Evolutionary conservation across 805 yeast species (phyloP).

Genomic region (Saccharomycopsis babjevae): DNA sequence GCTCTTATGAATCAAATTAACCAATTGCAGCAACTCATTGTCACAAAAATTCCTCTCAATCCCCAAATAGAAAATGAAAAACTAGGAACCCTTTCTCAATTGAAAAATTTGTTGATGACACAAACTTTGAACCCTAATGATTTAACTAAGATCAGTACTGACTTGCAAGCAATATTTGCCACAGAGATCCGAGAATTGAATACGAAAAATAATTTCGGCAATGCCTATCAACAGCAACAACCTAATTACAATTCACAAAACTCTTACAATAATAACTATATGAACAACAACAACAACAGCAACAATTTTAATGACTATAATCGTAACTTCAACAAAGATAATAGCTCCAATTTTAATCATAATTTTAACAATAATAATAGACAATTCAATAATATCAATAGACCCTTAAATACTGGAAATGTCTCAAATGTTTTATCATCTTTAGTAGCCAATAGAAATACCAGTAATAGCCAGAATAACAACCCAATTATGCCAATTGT

Average conservation of each 20-base stretch:
- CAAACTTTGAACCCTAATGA: constrained; percentile 29
- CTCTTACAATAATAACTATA: background rate
- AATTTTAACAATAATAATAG: background rate
- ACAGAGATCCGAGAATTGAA: constrained; percentile 22
- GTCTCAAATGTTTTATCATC: background rate
- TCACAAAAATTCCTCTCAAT: constrained; percentile 21
- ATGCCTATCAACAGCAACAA: background rate
- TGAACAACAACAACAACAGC: background rate
- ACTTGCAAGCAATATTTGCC: constrained; percentile 30
- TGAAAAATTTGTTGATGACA: constrained; percentile 18
- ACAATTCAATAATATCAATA: background rate
- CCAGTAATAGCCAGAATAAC: background rate
- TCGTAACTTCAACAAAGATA: background rate
- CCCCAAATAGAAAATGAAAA: constrained; percentile 4
- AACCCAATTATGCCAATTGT: constrained; percentile 3
- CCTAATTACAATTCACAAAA: background rate
- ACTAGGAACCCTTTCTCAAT: constrained; percentile 9
- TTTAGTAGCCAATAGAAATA: background rate
- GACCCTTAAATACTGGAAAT: background rate
- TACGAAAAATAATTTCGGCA: background rate
- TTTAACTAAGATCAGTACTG: constrained; percentile 30
- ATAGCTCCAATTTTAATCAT: background rate
- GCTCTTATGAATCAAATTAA: background rate
- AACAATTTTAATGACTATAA: background rate
- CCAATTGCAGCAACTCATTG: constrained; percentile 2